These are phyloP conservation scores for Apiospora pterosperma DNA, from an alignment of 2,329 filamentous ascomycete genomes.

Conservation along the genomic window DNA sequence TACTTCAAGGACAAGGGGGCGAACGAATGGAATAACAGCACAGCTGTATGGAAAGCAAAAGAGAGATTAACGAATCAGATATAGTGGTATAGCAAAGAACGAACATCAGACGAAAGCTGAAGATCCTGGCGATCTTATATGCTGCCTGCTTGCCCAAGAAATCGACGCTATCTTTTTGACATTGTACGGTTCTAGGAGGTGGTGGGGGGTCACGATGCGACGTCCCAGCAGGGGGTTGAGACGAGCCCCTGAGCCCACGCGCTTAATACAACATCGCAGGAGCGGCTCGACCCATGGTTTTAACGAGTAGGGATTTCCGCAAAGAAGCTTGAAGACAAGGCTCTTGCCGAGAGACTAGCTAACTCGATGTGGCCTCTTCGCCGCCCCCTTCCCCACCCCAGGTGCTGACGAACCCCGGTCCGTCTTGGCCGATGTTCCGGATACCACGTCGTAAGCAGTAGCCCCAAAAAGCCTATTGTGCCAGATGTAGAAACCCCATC, in stretches of 20 bases:
- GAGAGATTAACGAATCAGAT: neutral
- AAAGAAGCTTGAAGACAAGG: neutral
- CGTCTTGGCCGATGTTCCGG: neutral
- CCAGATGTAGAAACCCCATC: neutral
- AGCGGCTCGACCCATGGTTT: neutral
- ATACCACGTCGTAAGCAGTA: too few species aligned
- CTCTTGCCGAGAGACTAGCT: neutral
- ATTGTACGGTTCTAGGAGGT: neutral
- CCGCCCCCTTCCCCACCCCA: neutral
- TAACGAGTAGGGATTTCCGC: neutral
- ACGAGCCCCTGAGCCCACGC: neutral
- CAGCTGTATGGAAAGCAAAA: neutral
- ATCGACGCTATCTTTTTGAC: neutral
- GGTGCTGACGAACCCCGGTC: neutral
- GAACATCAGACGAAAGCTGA: neutral
- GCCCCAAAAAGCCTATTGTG: too few species aligned
- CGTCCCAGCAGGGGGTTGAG: neutral
- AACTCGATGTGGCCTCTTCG: neutral
- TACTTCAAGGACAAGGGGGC: neutral
- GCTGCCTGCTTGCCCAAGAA: neutral
- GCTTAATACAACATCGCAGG: neutral
- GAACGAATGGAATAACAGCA: slow-evolving; percentile 1
- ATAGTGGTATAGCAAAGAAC: neutral
- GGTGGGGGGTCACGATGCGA: neutral
- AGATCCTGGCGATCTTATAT: neutral